phyloP scores from a whole-genome alignment of 306 rosid species.

The Sphenostylis stenocarpa region DNA sequence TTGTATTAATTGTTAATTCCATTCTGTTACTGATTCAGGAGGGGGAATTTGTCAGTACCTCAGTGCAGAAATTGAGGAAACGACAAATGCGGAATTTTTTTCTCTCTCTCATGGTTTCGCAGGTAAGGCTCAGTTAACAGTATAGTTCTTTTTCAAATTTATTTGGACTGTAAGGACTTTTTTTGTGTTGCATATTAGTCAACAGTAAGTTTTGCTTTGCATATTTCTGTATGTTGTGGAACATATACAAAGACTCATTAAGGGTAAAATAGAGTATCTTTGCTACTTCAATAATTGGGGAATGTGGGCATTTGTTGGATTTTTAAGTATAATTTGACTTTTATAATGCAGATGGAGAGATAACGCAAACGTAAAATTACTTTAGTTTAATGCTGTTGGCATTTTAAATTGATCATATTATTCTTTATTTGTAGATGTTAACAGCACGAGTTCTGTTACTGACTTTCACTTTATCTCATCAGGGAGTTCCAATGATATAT shows the following conservation, averaged over 20 bases:
- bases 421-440: slow-evolving; percentile 11
- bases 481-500: slow-evolving; percentile 94
- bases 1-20: slow-evolving; percentile 25
- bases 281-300: background rate
- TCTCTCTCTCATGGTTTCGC: slow-evolving; percentile 92
- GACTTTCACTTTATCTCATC: slow-evolving; percentile 31
- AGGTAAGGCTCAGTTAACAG: slow-evolving; percentile 49
- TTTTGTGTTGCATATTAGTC: background rate
- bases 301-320: background rate
- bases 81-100: slow-evolving; percentile 91
- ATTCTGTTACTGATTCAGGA: slow-evolving; percentile 58
- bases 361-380: background rate
- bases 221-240: background rate
- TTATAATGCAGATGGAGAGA: background rate
- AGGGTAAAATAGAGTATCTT: background rate
- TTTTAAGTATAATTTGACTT: slow-evolving; percentile 15
- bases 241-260: background rate
- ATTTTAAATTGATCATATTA: slow-evolving; percentile 5
- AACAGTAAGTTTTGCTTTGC: background rate
- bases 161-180: background rate
- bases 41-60: slow-evolving; percentile 69
- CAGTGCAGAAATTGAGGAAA: slow-evolving; percentile 79
- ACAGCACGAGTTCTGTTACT: slow-evolving; percentile 11
- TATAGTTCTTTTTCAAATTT: background rate
- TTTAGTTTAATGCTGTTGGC: background rate